These are phyloP conservation scores for Ottelia alismoides DNA, from an alignment of 106 monocot species.

Conservation along the genomic window DNA sequence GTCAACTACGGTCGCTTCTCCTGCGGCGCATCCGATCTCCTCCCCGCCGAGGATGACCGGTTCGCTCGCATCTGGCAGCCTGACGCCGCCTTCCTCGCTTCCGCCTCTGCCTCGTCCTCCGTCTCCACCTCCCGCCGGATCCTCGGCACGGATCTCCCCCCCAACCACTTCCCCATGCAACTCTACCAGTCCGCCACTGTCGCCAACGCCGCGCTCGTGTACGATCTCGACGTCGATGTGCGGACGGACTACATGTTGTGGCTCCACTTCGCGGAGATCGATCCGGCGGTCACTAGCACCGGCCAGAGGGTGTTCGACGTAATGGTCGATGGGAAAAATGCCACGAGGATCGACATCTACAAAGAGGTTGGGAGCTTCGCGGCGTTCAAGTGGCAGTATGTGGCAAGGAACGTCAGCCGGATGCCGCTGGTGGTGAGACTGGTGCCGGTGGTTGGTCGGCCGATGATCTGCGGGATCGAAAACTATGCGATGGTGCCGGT, in stretches of 20 bases:
- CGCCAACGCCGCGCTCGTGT: neutral
- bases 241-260: constrained; percentile 15
- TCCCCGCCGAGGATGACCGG: constrained; percentile 7
- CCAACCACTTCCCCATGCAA: constrained; percentile 5
- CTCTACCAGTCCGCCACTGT: constrained; percentile 12
- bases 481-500: constrained; percentile 78
- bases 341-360: constrained; percentile 53
- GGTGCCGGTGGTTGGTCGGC: constrained; percentile 53
- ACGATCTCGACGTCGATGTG: constrained; percentile 7
- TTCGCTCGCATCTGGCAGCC: constrained; percentile 17
- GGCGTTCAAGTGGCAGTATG: constrained; percentile 61
- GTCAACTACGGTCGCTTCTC: constrained; percentile 15
- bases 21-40: constrained; percentile 3
- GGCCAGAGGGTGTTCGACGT: constrained; percentile 74
- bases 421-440: constrained; percentile 46
- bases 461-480: constrained; percentile 67
- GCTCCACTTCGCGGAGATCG: constrained; percentile 23
- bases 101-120: too few species aligned
- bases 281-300: constrained; percentile 1
- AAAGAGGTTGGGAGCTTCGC: constrained; percentile 61
- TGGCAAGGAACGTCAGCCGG: constrained; percentile 48
- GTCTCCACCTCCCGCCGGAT: neutral
- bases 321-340: constrained; percentile 26
- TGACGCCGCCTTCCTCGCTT: neutral
- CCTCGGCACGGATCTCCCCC: neutral